Evolutionary conservation across 2,329 filamentous ascomycete species (phyloP).

Genomic region (Chrysosporium keratinophilum): DNA sequence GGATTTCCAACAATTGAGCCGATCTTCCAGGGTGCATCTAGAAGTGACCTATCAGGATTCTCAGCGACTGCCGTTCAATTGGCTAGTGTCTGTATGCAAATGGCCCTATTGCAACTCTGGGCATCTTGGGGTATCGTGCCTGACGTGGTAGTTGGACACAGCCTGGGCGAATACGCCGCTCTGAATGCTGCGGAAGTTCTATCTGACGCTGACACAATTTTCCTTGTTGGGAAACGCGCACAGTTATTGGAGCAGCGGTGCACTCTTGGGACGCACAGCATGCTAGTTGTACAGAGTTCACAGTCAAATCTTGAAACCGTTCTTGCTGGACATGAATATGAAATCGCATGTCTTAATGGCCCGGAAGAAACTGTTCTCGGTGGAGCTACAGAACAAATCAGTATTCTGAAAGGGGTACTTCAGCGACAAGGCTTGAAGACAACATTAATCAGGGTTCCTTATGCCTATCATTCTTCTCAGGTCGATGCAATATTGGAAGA

Average conservation of each 20-base stretch:
- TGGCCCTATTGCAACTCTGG: conserved; percentile 33
- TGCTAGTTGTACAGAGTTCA: conserved; percentile 47
- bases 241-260: conserved; percentile 55
- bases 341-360: conserved; percentile 63
- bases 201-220: conserved; percentile 38
- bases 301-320: conserved; percentile 38
- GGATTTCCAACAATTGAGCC: conserved; percentile 25
- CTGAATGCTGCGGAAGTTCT: conserved; percentile 29
- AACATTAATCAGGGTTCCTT: conserved; percentile 53
- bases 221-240: conserved; percentile 59
- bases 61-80: conserved; percentile 30
- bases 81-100: conserved; percentile 32
- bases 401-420: conserved; percentile 43
- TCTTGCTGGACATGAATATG: conserved; percentile 38
- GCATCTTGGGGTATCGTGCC: conserved; percentile 24
- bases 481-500: conserved; percentile 53
- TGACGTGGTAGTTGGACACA: conserved; percentile 24
- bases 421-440: conserved; percentile 47
- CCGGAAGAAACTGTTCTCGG: conserved; percentile 66
- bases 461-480: conserved; percentile 57
- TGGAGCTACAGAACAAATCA: conserved; percentile 49
- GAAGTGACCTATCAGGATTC: conserved; percentile 16
- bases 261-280: conserved; percentile 55
- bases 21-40: conserved; percentile 21
- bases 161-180: conserved; percentile 34